Evolutionary conservation across 148 eudicot genomes (phyloP), one percentile per base, ranked within the genome.

Genomic region (Rhododendron griersonianum): DNA sequence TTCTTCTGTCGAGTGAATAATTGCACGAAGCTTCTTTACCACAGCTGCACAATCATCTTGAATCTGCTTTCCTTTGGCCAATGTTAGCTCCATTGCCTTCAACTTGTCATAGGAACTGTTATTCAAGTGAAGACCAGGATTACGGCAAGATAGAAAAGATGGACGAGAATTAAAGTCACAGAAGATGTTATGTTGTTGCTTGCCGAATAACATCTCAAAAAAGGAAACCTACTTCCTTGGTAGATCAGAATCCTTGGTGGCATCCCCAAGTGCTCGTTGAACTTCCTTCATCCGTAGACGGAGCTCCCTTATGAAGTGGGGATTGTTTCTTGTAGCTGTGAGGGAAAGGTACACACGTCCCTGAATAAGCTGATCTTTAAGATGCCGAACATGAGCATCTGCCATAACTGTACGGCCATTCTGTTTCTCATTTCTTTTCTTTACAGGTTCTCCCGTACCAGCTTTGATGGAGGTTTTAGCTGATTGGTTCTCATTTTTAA

Each of bases 11-110:
- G 95, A 95, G 89, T 97, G 98, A 89, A 97, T 92, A 87, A 97
- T 97, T 71, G 98, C 98, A 85, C 98, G 99, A 37, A 97, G 98
- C 90, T 95, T 97, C 92, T 95, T 97, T 41, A 93, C 95, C 81
- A 92, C 89, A 63, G 92, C 90, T 85, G 98, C 91, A 87, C 98
- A 97, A 89, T 97, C 98, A 90, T 97, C 96, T 85, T 94, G 98
- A 83, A 95, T 93, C 82, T 94, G 99, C 86, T 91, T 97, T 11
- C 96, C 99, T 89, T 91, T 97, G 78, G 91, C 91, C 91, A 95
- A 89, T 28, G 94, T 92, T 88, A 91, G 95, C 87, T 97, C 99
- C 98, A 97, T 93, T 59, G 96, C 96, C 89, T 89, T 95, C 84
- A 90, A 41, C 89, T 92, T 97, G 61, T 94, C 98, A 82, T 86